Percentiles rank a stretch among this genome's conserved stretches.
These are phyloP conservation scores for Microbotryomycetes sp. DNA, from an alignment of 1,284 basidiomycete genomes.

Conservation along the genomic window DNA sequence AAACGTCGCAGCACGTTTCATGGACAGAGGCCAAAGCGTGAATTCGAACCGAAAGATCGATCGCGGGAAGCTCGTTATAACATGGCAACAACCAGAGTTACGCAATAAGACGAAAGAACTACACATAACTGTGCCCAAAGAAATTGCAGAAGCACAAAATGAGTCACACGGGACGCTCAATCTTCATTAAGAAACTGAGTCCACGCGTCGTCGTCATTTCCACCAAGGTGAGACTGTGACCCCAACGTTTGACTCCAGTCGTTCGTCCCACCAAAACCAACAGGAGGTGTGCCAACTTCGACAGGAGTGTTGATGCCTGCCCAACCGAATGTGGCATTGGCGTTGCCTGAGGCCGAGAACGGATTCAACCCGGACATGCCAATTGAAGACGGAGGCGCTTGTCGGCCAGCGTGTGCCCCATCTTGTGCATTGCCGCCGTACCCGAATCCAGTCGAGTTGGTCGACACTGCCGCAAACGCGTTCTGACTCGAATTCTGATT, in stretches of 20 bases:
- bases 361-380: too few relatives aligned
- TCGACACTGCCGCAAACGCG: too few relatives aligned
- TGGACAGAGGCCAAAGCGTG: too few relatives aligned
- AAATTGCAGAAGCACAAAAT: background rate
- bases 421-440: too few relatives aligned
- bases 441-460: too few relatives aligned
- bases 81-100: too few relatives aligned
- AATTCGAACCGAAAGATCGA: too few relatives aligned
- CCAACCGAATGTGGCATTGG: background rate
- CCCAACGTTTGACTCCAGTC: slow-evolving; percentile 8
- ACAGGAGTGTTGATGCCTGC: slow-evolving; percentile 3
- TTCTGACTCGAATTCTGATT: too few relatives aligned
- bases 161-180: background rate
- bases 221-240: background rate
- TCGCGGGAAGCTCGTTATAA: too few relatives aligned
- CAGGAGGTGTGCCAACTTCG: slow-evolving; percentile 16
- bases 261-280: slow-evolving; percentile 2
- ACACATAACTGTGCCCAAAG: too few relatives aligned
- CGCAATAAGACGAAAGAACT: too few relatives aligned
- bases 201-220: slow-evolving; percentile 21
- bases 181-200: slow-evolving; percentile 17
- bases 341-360: background rate
- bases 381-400: background rate
- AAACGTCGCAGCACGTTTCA: background rate
- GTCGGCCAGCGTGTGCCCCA: too few relatives aligned